Conservation (phyloP, 129 eudicot species). For the Escallonia herrerae region DNA sequence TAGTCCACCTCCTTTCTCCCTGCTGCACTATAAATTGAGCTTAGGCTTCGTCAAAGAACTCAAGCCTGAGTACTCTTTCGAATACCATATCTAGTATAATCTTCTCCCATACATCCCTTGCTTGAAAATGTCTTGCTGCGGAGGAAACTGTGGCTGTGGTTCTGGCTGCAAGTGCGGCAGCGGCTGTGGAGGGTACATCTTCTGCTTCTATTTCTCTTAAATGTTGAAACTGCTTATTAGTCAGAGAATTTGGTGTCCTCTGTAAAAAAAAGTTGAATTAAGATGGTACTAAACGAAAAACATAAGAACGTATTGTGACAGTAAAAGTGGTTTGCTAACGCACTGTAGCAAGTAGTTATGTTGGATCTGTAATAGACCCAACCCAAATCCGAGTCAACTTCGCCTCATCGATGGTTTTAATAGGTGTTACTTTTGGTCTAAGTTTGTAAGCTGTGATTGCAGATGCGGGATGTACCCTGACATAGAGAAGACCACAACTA, state of each 20-base stretch:
- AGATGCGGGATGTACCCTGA: constrained; percentile 74
- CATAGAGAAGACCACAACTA: constrained; percentile 35
- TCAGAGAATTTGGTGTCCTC: too few species aligned
- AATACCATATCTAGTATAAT: constrained; percentile 1
- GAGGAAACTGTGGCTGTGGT: constrained; percentile 67
- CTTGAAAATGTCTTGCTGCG: constrained; percentile 51
- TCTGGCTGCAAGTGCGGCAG: constrained; percentile 66
- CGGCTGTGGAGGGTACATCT: constrained; percentile 42
- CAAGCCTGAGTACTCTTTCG: constrained; percentile 20
- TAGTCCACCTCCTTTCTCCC: constrained; percentile 4
- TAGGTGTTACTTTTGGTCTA: neutral
- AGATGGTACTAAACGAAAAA: too few species aligned
- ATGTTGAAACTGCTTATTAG: too few species aligned
- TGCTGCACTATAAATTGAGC: constrained; percentile 25
- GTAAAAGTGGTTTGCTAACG: too few species aligned
- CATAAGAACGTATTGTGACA: too few species aligned
- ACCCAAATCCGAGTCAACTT: too few species aligned
- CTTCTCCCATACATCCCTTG: constrained; percentile 3
- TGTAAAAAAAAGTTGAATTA: too few species aligned
- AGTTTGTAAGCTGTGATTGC: constrained; percentile 4
- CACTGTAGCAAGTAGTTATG: too few species aligned
- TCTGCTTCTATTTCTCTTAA: neutral
- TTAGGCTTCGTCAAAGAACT: constrained; percentile 11
- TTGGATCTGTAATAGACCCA: too few species aligned
- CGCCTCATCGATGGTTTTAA: too few species aligned